Evolutionary conservation across 2,329 filamentous ascomycete genomes (phyloP), one percentile per base, ranked within the genome.

Genomic region (Calonectria ilicicola): DNA sequence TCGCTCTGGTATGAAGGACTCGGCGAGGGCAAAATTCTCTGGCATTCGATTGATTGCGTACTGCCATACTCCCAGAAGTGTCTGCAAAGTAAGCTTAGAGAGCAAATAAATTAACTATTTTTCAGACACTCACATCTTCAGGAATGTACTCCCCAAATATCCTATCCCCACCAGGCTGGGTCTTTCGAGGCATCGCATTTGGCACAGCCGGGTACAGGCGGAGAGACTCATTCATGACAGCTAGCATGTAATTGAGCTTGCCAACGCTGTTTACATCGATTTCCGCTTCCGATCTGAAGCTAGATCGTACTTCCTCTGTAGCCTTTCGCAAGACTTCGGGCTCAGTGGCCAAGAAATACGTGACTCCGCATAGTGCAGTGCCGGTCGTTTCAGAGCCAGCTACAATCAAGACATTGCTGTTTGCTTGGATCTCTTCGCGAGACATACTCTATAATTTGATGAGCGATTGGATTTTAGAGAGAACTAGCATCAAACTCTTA

Each of bases 1-100:
- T 8, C 70, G 42, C 19, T 72, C 70, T 3, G 70, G 70, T 2
- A 70, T 58, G 47, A 72, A 72, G 7, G 27, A 62, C 19, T 70
- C 44, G 2, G 70, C 15, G 9, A 46, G 32, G 6, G 49, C 21
- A 47, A 72, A 72, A 21, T 66, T 70, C 21, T 15, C 32, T 15
- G 68, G 67, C 40, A 58, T 63, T 5, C 53, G 60, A 21, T 70
- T 62, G 12, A 69, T 65, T 2, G 70, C 23, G 51, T 67, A 72
- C 42, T 72, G 70, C 49, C 40, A 60, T 7, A 70, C 26, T 5
- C 60, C 49, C 14, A 66, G 38, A 15, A 46, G 26, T 2, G 65
- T 67, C 65, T 67, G 10, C 9, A 23, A 19, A 12, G 5, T 21
- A 26, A 3, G 4, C 10, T 58, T 40, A 58, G 53, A 35, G 4